Percentiles rank a stretch among this genome's conserved stretches.
These are phyloP conservation scores for Pezicula rhizophila DNA, from an alignment of 2,329 filamentous ascomycete species.

Conservation along the genomic window DNA sequence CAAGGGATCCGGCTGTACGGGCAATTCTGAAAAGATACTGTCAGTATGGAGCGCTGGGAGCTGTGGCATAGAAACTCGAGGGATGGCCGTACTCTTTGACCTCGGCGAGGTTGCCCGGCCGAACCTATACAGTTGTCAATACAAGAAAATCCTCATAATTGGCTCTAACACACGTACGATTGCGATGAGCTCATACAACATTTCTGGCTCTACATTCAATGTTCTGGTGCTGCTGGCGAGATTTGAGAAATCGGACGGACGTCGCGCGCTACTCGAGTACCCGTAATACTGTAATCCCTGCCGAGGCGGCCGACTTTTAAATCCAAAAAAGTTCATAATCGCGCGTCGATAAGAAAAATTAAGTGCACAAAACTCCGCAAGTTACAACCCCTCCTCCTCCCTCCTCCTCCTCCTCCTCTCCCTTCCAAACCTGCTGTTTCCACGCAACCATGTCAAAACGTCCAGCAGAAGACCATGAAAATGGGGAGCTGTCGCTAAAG, in stretches of 20 bases:
- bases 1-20: conserved; percentile 72
- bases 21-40: conserved; percentile 61
- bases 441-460: conserved; percentile 50
- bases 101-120: conserved; percentile 81
- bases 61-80: conserved; percentile 6
- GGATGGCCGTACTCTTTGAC: conserved; percentile 76
- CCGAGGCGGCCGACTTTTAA: background rate
- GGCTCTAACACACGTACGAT: conserved; percentile 57
- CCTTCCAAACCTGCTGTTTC: background rate
- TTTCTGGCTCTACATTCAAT: conserved; percentile 35
- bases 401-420: conserved; percentile 1
- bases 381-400: background rate
- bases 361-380: background rate
- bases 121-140: conserved; percentile 57
- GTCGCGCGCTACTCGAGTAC: background rate
- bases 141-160: background rate
- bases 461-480: conserved; percentile 42
- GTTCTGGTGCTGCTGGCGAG: background rate
- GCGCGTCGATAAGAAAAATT: conserved; percentile 16
- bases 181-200: conserved; percentile 98
- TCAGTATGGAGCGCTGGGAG: conserved; percentile 1
- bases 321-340: no score
- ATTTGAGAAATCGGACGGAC: background rate
- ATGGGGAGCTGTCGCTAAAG: conserved; percentile 48
- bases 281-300: background rate